Base-by-base conservation (phyloP, 768 basidiomycete genomes). In the Phanerochaete sordida region DNA sequence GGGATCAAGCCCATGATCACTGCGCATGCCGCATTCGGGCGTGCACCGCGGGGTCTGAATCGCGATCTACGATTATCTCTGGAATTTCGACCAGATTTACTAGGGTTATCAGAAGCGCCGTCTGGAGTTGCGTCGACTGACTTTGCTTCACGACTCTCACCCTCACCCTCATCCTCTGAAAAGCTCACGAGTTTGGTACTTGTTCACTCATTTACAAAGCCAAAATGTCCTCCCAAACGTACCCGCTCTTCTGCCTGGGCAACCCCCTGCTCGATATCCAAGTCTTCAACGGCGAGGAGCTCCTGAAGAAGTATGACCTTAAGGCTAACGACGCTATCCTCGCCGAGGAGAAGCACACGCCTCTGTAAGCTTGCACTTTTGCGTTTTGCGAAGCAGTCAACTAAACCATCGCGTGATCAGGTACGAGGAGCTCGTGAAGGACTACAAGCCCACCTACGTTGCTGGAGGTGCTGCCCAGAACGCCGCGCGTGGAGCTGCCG, bases 381-480 rank as follows among this genome's bases (percentile, higher is more conserved):
- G 23, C 57, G 11, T 27, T 11, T 2, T 16, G 8, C 39, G 11
- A 19, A 43, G 19, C 6, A 19, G 2, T 7, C 2, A 27, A 19
- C 33, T 53, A 26, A 59, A 19, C 4, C 35, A 47, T 52, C 24
- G 15, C 19, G 49, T 54, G 56, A n/a, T 60, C 59, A 98, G 95
- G 72, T 99, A 98, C 74, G 89, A 90, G 2, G 94, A 98, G 66
- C 74, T 98, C 63, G 84, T 90, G 48, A 82, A 81, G 60, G 81
- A 93, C 61, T 75, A 90, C 73, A 67, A 88, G 61, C 83, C 93
- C 54, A 88, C 87, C 53, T 99, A 95, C 69, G 95, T 98, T 56
- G 96, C 97, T 56, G 97, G 97, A 61, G 97, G 97, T 68, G 96
- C 97, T 28, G 86, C 93, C 28, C 97, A 99, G 74, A 99, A 99